Evolutionary conservation across 371 early-diverging fungal species (phyloP).

Genomic region (Nematocida sp.): DNA sequence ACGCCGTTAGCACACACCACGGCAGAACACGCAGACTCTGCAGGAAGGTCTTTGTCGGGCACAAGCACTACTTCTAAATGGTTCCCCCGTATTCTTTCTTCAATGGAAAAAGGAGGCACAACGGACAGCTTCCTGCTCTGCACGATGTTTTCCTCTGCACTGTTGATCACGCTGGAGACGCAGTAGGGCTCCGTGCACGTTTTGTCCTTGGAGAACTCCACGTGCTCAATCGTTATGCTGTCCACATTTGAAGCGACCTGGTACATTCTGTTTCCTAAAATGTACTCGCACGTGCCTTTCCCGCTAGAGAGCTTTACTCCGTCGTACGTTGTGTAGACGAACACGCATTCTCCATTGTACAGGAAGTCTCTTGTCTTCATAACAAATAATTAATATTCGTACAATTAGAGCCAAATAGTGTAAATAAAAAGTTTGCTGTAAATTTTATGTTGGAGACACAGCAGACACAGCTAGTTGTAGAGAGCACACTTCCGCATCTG

Average conservation of each 20-base stretch:
- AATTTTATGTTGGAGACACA: not conserved
- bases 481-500: too few relatives aligned
- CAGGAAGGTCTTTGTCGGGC: slow-evolving; percentile 10
- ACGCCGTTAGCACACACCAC: slow-evolving; percentile 16
- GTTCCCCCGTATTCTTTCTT: slow-evolving; percentile 37
- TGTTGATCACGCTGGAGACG: slow-evolving; percentile 17
- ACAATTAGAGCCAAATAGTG: not conserved
- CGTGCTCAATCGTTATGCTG: slow-evolving; percentile 3
- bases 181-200: slow-evolving; percentile 30
- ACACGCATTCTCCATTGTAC: slow-evolving; percentile 43
- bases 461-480: too few relatives aligned
- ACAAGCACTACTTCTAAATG: not conserved
- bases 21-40: not conserved
- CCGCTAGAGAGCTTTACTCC: not conserved
- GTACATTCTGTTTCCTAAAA: slow-evolving; percentile 14
- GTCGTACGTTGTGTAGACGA: slow-evolving; percentile 7
- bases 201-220: slow-evolving; percentile 9
- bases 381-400: not conserved
- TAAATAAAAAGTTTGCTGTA: not conserved
- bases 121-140: not conserved
- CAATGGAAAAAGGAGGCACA: slow-evolving; percentile 6
- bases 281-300: not conserved
- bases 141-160: slow-evolving; percentile 4
- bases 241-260: not conserved
- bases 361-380: not conserved